A percentile compares a stretch with the other conserved stretches of the same genome.
Conservation (phyloP, 192 early-diverging fungal species). For the Podila verticillata region DNA sequence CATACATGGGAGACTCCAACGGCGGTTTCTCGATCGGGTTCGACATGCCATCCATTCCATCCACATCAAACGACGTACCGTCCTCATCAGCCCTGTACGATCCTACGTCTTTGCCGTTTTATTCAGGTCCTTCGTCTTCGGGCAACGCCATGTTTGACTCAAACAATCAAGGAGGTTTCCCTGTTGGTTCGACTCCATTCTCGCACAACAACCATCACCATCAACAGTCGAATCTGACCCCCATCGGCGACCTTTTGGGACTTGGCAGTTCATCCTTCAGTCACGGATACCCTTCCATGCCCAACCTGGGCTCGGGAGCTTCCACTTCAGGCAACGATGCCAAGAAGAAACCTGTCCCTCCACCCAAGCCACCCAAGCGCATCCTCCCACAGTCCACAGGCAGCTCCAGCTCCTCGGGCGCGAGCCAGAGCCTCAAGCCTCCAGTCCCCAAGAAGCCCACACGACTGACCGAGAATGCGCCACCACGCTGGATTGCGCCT, state of each 20-base stretch:
- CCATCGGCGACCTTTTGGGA: conserved; percentile 37
- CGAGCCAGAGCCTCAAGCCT: conserved; percentile 37
- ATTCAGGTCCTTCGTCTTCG: conserved; percentile 1
- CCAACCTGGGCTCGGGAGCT: not conserved
- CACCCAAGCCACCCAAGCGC: conserved; percentile 44
- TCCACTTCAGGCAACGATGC: not conserved
- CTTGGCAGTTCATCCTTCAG: conserved; percentile 7
- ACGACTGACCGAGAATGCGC: conserved; percentile 14
- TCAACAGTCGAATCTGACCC: conserved; percentile 19
- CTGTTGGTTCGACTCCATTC: conserved; percentile 25
- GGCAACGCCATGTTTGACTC: conserved; percentile 27
- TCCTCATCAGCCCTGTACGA: conserved; percentile 5
- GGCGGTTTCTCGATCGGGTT: conserved; percentile 27
- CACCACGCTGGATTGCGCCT: conserved; percentile 46
- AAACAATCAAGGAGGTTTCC: conserved; percentile 16
- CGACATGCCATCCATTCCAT: conserved; percentile 14
- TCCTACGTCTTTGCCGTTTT: conserved; percentile 20
- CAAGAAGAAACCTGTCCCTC: conserved; percentile 20
- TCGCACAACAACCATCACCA: not conserved
- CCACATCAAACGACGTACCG: not conserved
- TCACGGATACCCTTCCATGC: not conserved
- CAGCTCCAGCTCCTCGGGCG: conserved; percentile 40
- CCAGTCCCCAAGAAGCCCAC: conserved; percentile 45
- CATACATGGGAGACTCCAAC: not conserved
- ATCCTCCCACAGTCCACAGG: conserved; percentile 45